These are phyloP conservation scores for Aspergillus sp. DNA, from an alignment of 2,329 filamentous ascomycete species.

Conservation along the genomic window DNA sequence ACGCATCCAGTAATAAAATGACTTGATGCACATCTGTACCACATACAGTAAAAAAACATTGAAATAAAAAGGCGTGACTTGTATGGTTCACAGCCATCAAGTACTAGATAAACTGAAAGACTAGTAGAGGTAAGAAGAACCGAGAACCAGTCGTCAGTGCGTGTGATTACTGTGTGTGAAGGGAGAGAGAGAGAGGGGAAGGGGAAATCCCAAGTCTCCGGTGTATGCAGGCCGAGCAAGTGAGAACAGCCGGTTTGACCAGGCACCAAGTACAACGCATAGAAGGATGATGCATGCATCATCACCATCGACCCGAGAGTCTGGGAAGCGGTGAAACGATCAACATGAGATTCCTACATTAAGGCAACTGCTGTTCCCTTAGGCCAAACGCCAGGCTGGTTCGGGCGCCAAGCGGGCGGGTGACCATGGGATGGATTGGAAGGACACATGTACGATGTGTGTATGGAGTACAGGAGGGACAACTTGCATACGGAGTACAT, in stretches of 20 bases:
- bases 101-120: neutral
- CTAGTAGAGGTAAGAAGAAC: neutral
- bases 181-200: neutral
- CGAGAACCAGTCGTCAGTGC: neutral
- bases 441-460: neutral
- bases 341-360: conserved; percentile 7
- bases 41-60: neutral
- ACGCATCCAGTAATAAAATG: neutral
- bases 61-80: neutral
- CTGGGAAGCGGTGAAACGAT: conserved; percentile 24
- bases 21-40: neutral
- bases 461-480: neutral
- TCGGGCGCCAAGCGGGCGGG: conserved; percentile 8
- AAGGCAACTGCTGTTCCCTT: conserved; percentile 1
- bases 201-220: neutral
- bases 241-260: neutral
- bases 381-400: neutral
- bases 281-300: conserved; percentile 40
- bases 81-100: neutral
- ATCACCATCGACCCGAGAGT: conserved; percentile 30
- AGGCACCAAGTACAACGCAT: conserved; percentile 5
- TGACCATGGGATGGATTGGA: conserved; percentile 4
- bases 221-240: neutral
- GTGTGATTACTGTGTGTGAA: neutral
- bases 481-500: conserved; percentile 4